A percentile compares a stretch with the other conserved stretches of the same genome.
phyloP scores from a whole-genome alignment of 768 basidiomycete species.

The Serendipita sp. region DNA sequence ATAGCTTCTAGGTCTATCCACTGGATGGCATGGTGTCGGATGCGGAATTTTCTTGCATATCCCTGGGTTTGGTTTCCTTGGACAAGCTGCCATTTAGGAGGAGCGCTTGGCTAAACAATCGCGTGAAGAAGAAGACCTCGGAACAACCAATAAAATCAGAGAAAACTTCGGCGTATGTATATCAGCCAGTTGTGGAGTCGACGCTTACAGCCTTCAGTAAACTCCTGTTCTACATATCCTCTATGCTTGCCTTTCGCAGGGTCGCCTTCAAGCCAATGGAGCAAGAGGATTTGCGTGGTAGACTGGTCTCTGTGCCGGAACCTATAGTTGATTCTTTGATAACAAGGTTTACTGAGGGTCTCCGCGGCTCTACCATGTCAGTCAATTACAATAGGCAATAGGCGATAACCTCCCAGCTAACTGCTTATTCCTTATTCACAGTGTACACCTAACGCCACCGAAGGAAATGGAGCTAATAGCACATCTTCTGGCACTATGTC shows the following conservation, averaged over 20 bases:
- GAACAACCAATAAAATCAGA: not conserved
- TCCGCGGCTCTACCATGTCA: slow-evolving; percentile 49
- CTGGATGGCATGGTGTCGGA: slow-evolving; percentile 64
- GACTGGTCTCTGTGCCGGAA: slow-evolving; percentile 40
- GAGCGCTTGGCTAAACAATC: slow-evolving; percentile 57
- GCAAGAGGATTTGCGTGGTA: slow-evolving; percentile 40
- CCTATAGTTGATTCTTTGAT: slow-evolving; percentile 59
- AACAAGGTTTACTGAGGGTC: slow-evolving; percentile 61
- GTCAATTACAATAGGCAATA: not conserved
- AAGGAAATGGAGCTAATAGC: slow-evolving; percentile 58
- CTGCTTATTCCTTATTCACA: not conserved
- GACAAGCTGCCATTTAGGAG: slow-evolving; percentile 39
- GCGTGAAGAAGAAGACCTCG: slow-evolving; percentile 24
- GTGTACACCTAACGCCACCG: slow-evolving; percentile 32
- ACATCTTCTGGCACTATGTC: slow-evolving; percentile 64
- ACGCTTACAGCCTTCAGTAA: slow-evolving; percentile 29
- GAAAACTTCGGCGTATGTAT: not conserved
- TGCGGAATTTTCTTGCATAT: slow-evolving; percentile 60
- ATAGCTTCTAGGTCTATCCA: slow-evolving; percentile 31
- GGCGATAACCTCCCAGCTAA: no score
- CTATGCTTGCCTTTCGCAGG: slow-evolving; percentile 58
- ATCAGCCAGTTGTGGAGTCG: no score
- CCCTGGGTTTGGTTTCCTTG: slow-evolving; percentile 39
- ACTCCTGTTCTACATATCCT: slow-evolving; percentile 62
- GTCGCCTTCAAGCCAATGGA: slow-evolving; percentile 21